Conservation (phyloP, 129 eudicot genomes). For the Silybum marianum region DNA sequence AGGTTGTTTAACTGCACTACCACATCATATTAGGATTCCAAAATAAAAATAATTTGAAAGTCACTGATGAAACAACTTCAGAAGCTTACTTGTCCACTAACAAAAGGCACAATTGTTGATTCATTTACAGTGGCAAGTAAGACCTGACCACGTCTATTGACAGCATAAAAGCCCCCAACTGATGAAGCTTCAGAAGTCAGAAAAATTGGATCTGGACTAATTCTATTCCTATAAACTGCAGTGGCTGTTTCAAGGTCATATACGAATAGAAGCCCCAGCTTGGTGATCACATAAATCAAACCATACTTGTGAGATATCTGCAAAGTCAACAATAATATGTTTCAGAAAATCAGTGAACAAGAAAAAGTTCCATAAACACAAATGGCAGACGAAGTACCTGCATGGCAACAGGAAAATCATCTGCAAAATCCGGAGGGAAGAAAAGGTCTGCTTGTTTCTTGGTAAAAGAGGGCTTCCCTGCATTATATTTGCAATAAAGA, state of each 20-base stretch:
- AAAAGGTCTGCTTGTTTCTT: conserved; percentile 96
- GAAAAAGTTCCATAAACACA: neutral
- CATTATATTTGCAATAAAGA: neutral
- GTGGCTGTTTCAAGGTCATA: conserved; percentile 94
- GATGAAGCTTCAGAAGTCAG: conserved; percentile 91
- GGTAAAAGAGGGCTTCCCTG: conserved; percentile 82
- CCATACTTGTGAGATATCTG: conserved; percentile 94
- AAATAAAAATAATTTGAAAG: neutral
- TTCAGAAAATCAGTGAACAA: neutral
- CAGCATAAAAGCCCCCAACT: conserved; percentile 88
- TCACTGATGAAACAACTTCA: neutral
- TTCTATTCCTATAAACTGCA: conserved; percentile 88
- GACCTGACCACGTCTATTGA: conserved; percentile 93
- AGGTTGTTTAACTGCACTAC: conserved; percentile 77
- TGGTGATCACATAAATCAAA: conserved; percentile 84
- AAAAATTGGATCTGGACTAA: conserved; percentile 95
- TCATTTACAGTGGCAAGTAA: conserved; percentile 94
- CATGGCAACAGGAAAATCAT: conserved; percentile 96
- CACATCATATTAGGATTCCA: neutral
- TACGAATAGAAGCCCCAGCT: conserved; percentile 89
- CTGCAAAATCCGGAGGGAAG: conserved; percentile 96
- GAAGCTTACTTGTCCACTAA: conserved; percentile 84
- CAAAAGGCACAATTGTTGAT: conserved; percentile 85
- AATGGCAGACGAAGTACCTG: conserved; percentile 54
- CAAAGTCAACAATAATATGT: conserved; percentile 21